phyloP scores from a whole-genome alignment of 805 yeast species.

The Barnettozyma pratensis region DNA sequence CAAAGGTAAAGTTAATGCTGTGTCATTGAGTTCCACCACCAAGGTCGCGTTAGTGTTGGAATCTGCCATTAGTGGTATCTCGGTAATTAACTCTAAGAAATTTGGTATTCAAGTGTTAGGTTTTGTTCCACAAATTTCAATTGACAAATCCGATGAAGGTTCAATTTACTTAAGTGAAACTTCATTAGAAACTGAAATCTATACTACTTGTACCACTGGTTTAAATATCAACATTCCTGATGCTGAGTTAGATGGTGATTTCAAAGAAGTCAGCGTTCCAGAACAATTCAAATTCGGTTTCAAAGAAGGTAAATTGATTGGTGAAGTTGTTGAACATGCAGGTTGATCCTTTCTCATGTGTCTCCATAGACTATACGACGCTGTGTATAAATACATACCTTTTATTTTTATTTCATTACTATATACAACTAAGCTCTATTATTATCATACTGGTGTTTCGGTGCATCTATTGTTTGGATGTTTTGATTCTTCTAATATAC shows the following conservation, averaged over 20 bases:
- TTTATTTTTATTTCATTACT: not conserved
- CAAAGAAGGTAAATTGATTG: constrained; percentile 53
- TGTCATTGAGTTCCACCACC: constrained; percentile 68
- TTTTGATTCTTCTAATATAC: constrained; percentile 70
- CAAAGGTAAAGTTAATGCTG: constrained; percentile 88
- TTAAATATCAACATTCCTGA: constrained; percentile 81
- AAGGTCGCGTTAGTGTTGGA: constrained; percentile 79
- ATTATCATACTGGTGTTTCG: not conserved
- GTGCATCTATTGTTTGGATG: constrained; percentile 13
- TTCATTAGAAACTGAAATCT: constrained; percentile 70
- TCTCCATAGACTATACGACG: not conserved
- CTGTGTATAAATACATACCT: not conserved
- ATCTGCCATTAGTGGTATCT: constrained; percentile 80
- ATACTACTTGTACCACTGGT: constrained; percentile 80
- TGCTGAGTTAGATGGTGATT: constrained; percentile 58
- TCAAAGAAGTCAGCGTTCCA: constrained; percentile 77
- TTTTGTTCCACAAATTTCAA: constrained; percentile 73
- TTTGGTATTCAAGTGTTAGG: constrained; percentile 86
- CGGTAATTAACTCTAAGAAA: constrained; percentile 72
- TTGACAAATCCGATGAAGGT: constrained; percentile 89
- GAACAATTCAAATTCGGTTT: constrained; percentile 85
- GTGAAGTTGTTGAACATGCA: constrained; percentile 77
- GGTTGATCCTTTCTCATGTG: constrained; percentile 37
- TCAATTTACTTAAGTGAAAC: constrained; percentile 69
- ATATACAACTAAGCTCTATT: not conserved